These are phyloP conservation scores for Mortierella alpina DNA, from an alignment of 192 early-diverging fungal species.

Conservation along the genomic window DNA sequence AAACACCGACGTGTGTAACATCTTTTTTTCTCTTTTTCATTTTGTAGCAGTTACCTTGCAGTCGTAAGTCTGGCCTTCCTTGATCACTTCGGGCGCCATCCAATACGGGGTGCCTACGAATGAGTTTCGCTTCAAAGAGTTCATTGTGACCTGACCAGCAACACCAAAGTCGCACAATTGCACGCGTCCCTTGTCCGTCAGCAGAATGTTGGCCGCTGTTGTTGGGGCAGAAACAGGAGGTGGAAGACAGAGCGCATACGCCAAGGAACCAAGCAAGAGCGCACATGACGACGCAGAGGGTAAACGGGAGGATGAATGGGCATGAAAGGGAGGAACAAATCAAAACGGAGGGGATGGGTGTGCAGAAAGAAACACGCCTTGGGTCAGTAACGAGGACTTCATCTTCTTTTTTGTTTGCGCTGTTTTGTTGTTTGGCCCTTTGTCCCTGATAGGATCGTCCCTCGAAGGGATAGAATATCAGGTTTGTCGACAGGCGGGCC, in stretches of 20 bases:
- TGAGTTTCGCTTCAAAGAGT: constrained; percentile 82
- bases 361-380: not conserved
- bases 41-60: constrained; percentile 73
- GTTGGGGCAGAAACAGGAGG: too few species aligned
- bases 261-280: not conserved
- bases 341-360: not conserved
- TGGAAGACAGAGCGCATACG: not conserved
- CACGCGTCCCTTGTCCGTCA: constrained; percentile 89
- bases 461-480: not conserved
- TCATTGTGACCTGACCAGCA: constrained; percentile 82
- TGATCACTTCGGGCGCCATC: constrained; percentile 91
- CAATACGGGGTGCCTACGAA: constrained; percentile 96
- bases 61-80: constrained; percentile 87
- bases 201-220: constrained; percentile 90
- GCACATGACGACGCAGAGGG: not conserved
- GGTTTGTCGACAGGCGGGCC: not conserved
- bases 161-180: constrained; percentile 99
- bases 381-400: not conserved
- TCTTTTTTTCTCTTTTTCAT: too few species aligned
- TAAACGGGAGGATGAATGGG: not conserved
- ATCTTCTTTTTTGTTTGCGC: too few species aligned
- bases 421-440: too few species aligned
- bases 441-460: too few species aligned
- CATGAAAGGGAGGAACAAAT: not conserved
- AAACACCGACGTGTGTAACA: too few species aligned